These are phyloP conservation scores for Mucor saturninus DNA, from an alignment of 371 early-diverging fungal species.

Conservation along the genomic window DNA sequence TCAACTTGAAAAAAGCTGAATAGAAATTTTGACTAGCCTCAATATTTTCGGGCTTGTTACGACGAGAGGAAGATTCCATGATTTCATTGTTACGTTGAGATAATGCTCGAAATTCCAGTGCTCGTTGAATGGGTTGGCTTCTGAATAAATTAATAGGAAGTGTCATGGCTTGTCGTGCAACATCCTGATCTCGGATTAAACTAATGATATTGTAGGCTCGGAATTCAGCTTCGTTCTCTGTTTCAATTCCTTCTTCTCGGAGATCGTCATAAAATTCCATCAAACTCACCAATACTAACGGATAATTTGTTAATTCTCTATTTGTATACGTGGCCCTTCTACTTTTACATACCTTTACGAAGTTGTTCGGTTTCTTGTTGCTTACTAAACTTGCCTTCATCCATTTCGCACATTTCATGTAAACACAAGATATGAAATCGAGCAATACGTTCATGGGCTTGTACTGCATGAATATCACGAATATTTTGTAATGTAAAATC, in stretches of 20 bases:
- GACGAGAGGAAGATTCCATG: slow-evolving; percentile 40
- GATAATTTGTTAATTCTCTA: not conserved
- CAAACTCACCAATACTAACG: slow-evolving; percentile 72
- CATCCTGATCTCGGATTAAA: slow-evolving; percentile 74
- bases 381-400: slow-evolving; percentile 65
- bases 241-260: slow-evolving; percentile 52
- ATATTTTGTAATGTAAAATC: slow-evolving; percentile 90
- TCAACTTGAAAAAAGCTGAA: slow-evolving; percentile 68
- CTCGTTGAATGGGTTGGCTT: slow-evolving; percentile 68
- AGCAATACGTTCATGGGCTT: slow-evolving; percentile 84
- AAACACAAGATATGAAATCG: slow-evolving; percentile 86
- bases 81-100: slow-evolving; percentile 65
- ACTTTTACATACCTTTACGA: slow-evolving; percentile 68
- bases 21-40: slow-evolving; percentile 71
- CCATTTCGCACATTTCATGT: slow-evolving; percentile 74
- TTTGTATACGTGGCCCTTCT: not conserved
- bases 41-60: slow-evolving; percentile 51
- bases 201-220: slow-evolving; percentile 82
- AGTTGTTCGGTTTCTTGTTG: slow-evolving; percentile 91
- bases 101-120: slow-evolving; percentile 68
- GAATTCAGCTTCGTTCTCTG: slow-evolving; percentile 88
- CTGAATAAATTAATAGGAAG: slow-evolving; percentile 59
- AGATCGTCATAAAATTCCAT: slow-evolving; percentile 87
- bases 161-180: slow-evolving; percentile 63
- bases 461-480: slow-evolving; percentile 68